Base-by-base conservation (phyloP, 139 green algal genomes). In the Picochlorum sp. region DNA sequence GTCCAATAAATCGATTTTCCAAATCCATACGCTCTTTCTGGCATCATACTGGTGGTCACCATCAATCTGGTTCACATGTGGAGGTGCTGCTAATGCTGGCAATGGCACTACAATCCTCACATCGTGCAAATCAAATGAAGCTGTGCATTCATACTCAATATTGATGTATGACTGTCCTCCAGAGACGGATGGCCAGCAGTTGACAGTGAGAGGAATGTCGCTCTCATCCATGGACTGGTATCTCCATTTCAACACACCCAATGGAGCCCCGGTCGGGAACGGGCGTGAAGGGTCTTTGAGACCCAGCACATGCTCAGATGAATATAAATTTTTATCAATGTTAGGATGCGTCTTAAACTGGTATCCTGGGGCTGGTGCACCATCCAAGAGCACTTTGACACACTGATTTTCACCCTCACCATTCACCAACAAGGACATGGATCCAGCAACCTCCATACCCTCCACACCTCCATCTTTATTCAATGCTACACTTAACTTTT, bases 271-370 rank as follows among this genome's bases (percentile, higher is more conserved):
- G 15, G 82, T 86, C 49, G 94, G 94, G 81, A 98, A 99, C 15
- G 94, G 92, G 5, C 86, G 79, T 26, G 79, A 81, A 3, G 92
- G 82, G 75, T 98, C 92, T 69, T 96, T 97, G 28, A 98, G 82
- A 2, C 79, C 84, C 49, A 99, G 78, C 14, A 90, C 62, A 65
- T 74, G 83, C n/a, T 88, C 58, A 3, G 34, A 66, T 50, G 50
- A 73, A 81, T 97, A 95, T 30, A 85, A 63, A 18, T 69, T 75
- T 79, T 98, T 98, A 86, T 99, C 94, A 71, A 99, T 98, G 79
- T 99, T 99, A 60, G 94, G 94, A 70, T 99, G 94, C 54, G 94
- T 98, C 84, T 98, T 99, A 88, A 99, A 98, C 74, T 97, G 88
- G 80, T 95, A 97, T 11, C 81, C 87, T n/a, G 74, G 54, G 72